Evolutionary conservation across 331 rosid genomes (phyloP), one percentile per base, ranked within the genome.

Genomic region (Rosa hybrid): DNA sequence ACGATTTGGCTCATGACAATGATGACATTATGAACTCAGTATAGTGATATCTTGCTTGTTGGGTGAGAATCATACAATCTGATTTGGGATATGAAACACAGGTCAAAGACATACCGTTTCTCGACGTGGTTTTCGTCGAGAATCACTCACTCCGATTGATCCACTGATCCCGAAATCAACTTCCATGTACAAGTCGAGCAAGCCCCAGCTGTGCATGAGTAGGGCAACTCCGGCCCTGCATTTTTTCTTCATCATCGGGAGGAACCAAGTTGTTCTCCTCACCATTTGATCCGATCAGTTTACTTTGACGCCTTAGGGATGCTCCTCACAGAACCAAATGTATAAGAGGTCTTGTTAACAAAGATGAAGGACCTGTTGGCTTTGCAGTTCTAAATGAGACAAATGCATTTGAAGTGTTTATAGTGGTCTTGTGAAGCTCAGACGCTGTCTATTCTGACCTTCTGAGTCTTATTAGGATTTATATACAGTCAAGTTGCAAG

Each of bases 171-270:
- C 0, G 80, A 68, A 71, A 39, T 83, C 74, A 92, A 1, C 44
- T 77, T 69, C 12, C 95, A 92, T 0, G 95, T 92, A 77, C 97
- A 89, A 14, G 97, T 87, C n/a, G 92, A 91, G 86, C 95, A 94
- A 34, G 97, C 88, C 34, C 97, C 97, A 8, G 97, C 96, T 79
- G 0, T 34, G 39, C 39, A 34, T 3, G 92, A 90, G 82, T 89
- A 85, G 9, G 97, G 97, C 53, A 94, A 77, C 45, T 89, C 94
- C 57, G 86, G 7, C 46, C 98, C 97, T 14, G 92, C 95, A 45
- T 30, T 77, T 92, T 34, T 2, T 34, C 39, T 3, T 2, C 39
- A 34, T 3, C 39, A 3, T 34, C 39, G 39, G 39, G 39, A 76
- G 71, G 94, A 1, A 91, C 95, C 50, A 91, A 84, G 70, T 86